Base-by-base conservation (phyloP, 768 basidiomycete genomes). In the Obba rivulosa region DNA sequence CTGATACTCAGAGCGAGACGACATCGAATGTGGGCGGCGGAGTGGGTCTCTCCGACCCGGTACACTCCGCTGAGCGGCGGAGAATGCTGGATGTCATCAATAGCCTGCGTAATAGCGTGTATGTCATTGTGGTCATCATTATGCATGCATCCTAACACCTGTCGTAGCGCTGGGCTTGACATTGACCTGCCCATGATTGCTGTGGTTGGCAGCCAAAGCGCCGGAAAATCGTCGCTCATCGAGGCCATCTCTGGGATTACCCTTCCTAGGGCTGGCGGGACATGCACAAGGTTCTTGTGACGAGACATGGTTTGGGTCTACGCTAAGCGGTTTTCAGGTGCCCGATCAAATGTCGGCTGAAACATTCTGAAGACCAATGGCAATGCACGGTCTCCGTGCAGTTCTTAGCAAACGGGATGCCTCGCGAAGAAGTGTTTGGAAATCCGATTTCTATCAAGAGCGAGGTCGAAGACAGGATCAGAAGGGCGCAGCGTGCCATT, bases 211-310 rank as follows among this genome's bases (percentile, higher is more conserved):
- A 75, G 71, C 2, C 87, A 89, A 53, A 84, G 80, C 38, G 83
- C 83, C 0, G 87, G 87, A 0, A 88, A 88, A 56, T 86, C 84
- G 0, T 88, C 86, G 0, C 70, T 88, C 3, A 87, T 89, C 9
- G 86, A 90, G 55, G 76, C 82, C 0, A 86, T 90, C 37, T 85
- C 83, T 0, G 83, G 85, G 0, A 77, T 88, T 16, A 82, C 76
- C 0, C 66, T 88, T 0, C 85, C 85, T 18, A 74, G 85, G 9
- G 82, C 81, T 0, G 69, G 77, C 16, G 87, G 87, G 0, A 87
- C 87, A 0, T 88, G 87, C 50, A 90, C 87, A 1, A 72, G 87
- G 87, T 81, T 50, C 46, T 34, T 5, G 43, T 44, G 31, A 34
- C 2, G 9, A 1, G 31, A 41, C 45, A 28, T 24, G 8, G 7